A percentile compares a stretch with the other conserved stretches of the same genome.
These are phyloP conservation scores for Paracorniculantispora psalliotae DNA, from an alignment of 2,329 filamentous ascomycete species.

Conservation along the genomic window DNA sequence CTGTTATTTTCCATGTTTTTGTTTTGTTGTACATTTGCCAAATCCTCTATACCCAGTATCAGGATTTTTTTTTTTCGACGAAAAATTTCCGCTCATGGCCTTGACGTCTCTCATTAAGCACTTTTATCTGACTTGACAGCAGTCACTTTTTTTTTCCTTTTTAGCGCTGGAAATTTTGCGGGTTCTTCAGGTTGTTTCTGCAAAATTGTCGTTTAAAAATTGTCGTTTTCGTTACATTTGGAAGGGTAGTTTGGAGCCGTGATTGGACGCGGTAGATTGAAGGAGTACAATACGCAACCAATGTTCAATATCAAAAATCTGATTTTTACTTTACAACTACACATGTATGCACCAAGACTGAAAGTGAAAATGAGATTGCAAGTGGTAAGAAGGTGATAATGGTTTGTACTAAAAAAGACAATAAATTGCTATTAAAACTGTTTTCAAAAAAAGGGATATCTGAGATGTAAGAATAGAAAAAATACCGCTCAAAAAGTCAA, in stretches of 20 bases:
- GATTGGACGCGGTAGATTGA: slow-evolving; percentile 1
- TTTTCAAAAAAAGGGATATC: no score
- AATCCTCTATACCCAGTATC: slow-evolving; percentile 11
- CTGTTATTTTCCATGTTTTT: not conserved
- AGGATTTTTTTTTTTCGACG: slow-evolving; percentile 1
- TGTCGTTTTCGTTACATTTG: no score
- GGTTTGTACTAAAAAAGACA: no score
- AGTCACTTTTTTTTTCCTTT: not conserved
- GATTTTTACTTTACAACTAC: no score
- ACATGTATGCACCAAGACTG: no score
- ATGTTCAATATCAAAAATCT: not conserved
- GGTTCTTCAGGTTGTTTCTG: not conserved
- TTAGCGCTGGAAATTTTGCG: not conserved
- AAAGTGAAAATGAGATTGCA: no score
- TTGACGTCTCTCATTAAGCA: slow-evolving; percentile 3
- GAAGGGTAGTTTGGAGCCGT: not conserved
- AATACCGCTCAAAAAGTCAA: no score
- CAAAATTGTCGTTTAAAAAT: not conserved
- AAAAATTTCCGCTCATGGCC: not conserved
- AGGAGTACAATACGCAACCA: not conserved
- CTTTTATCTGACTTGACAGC: not conserved
- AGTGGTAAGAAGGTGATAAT: no score
- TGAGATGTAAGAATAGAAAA: no score
- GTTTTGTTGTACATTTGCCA: slow-evolving; percentile 8
- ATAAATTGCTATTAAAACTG: no score